These are phyloP conservation scores for Chlorella ohadii DNA, from an alignment of 139 green algal genomes.

Conservation along the genomic window DNA sequence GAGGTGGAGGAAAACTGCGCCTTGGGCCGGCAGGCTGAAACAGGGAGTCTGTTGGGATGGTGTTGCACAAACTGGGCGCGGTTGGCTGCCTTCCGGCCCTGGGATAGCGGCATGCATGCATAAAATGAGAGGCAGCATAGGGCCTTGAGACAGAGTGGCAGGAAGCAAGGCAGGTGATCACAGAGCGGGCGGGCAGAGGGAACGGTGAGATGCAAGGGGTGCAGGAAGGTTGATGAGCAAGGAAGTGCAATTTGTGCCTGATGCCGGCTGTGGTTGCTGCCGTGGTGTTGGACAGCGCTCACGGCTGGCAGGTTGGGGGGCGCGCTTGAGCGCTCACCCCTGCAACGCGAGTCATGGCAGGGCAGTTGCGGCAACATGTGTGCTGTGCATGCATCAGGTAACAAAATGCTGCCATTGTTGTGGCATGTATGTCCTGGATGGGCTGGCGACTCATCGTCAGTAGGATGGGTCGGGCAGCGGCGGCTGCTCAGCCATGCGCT, in stretches of 20 bases:
- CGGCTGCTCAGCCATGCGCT: constrained; percentile 1
- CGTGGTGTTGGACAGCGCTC: too few relatives aligned
- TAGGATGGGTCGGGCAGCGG: constrained; percentile 29
- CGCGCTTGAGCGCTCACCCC: too few relatives aligned
- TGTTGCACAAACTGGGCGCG: neutral
- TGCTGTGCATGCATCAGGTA: neutral
- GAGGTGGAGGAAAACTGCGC: neutral
- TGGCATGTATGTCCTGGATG: neutral
- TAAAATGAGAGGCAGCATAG: too few relatives aligned
- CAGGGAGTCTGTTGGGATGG: too few relatives aligned
- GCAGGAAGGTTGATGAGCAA: too few relatives aligned
- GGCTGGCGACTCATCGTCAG: neutral
- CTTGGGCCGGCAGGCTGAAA: neutral
- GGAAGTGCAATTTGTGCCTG: too few relatives aligned
- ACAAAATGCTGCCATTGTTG: neutral
- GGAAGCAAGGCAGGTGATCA: too few relatives aligned
- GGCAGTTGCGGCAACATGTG: neutral
- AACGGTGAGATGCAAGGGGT: too few relatives aligned
- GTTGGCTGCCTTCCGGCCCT: neutral
- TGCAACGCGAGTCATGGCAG: neutral
- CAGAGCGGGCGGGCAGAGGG: too few relatives aligned
- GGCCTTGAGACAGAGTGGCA: too few relatives aligned
- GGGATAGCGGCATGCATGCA: neutral
- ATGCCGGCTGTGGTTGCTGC: too few relatives aligned
- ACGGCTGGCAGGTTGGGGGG: too few relatives aligned